phyloP scores from a whole-genome alignment of 2,329 filamentous ascomycete genomes.

The Trichoderma sp. region DNA sequence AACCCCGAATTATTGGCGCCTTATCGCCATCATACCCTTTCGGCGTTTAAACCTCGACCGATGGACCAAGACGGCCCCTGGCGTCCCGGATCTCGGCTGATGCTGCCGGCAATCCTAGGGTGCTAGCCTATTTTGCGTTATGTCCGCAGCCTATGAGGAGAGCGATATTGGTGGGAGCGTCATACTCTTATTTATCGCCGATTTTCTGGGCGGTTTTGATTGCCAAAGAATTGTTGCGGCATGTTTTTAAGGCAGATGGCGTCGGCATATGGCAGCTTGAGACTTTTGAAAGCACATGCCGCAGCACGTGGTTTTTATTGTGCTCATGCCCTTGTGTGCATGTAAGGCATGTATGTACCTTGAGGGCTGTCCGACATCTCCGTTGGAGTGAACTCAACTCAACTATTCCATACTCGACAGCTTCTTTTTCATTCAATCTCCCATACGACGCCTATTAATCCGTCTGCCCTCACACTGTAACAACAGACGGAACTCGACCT shows the following conservation, averaged over 20 bases:
- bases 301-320: neutral
- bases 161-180: neutral
- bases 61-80: neutral
- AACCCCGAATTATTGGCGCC: neutral
- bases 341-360: neutral
- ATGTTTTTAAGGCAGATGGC: neutral
- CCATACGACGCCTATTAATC: neutral
- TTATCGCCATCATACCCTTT: neutral
- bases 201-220: neutral
- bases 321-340: neutral
- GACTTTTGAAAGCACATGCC: neutral
- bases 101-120: neutral
- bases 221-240: neutral
- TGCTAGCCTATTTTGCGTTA: neutral
- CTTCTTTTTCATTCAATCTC: neutral
- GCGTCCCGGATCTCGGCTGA: neutral
- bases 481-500: neutral
- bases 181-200: neutral
- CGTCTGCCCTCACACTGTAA: neutral
- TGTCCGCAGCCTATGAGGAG: neutral
- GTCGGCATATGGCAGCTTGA: neutral
- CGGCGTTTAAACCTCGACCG: neutral
- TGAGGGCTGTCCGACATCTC: neutral
- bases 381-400: neutral
- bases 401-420: neutral